Percentiles rank a stretch among this genome's conserved stretches.
Conservation (phyloP, 306 rosid species). For the Castanea mollissima region DNA sequence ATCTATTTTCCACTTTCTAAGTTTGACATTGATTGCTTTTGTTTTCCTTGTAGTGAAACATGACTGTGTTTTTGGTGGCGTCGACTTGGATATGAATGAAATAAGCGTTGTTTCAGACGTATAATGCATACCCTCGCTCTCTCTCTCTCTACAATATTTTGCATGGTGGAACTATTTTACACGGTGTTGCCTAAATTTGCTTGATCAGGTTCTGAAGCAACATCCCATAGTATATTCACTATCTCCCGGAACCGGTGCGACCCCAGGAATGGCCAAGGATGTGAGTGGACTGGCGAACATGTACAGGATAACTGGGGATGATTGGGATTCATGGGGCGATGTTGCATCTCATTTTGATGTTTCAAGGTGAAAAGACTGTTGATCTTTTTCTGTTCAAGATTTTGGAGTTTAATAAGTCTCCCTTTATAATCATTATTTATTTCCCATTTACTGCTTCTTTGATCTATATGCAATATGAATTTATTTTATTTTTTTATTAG, state of each 20-base stretch:
- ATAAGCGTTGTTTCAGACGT: slow-evolving; percentile 78
- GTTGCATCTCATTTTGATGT: slow-evolving; percentile 70
- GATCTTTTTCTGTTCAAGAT: slow-evolving; percentile 5
- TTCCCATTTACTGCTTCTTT: slow-evolving; percentile 7
- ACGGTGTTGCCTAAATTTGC: background rate
- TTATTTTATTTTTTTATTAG: slow-evolving; percentile 34
- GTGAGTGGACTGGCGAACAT: slow-evolving; percentile 73
- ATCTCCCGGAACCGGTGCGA: slow-evolving; percentile 82
- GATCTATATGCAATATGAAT: background rate
- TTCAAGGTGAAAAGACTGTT: slow-evolving; percentile 49
- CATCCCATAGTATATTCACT: slow-evolving; percentile 74
- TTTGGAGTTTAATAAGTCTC: background rate
- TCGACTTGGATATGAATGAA: slow-evolving; percentile 77
- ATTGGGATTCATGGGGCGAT: slow-evolving; percentile 85
- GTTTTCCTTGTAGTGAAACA: slow-evolving; percentile 68
- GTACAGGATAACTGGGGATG: slow-evolving; percentile 95
- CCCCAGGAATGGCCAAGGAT: slow-evolving; percentile 73
- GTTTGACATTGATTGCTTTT: slow-evolving; percentile 21
- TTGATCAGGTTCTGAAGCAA: slow-evolving; percentile 58
- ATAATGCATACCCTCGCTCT: slow-evolving; percentile 7
- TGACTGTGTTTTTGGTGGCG: slow-evolving; percentile 88
- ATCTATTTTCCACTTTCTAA: slow-evolving; percentile 4
- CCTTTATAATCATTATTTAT: slow-evolving; percentile 10
- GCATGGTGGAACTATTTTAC: background rate
- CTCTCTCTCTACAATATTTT: background rate